These are phyloP conservation scores for Pachysandra terminalis DNA, from an alignment of 164 flowering plant species.

Conservation along the genomic window DNA sequence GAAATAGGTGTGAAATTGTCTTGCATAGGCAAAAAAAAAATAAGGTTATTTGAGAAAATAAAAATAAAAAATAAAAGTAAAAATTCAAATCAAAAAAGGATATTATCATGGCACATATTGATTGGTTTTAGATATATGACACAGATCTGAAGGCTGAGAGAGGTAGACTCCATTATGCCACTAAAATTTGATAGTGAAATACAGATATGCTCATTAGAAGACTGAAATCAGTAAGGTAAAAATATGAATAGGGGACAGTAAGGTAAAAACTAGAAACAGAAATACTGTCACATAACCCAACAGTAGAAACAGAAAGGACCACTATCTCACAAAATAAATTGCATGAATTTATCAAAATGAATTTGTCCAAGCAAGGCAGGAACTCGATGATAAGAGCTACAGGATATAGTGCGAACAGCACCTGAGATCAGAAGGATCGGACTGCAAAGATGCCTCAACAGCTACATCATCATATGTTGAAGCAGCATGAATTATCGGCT, in stretches of 20 bases:
- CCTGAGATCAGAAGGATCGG: slow-evolving; percentile 85
- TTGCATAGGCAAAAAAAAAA: no score
- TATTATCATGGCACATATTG: no score
- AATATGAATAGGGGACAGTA: no score
- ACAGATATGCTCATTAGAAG: no score
- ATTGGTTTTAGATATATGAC: no score
- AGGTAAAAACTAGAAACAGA: not conserved
- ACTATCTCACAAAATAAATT: not conserved
- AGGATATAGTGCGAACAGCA: slow-evolving; percentile 20
- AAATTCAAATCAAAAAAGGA: no score
- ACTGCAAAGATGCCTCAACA: slow-evolving; percentile 66
- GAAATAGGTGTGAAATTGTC: not conserved
- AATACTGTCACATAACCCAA: not conserved
- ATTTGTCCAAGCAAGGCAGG: not conserved
- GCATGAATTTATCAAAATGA: not conserved
- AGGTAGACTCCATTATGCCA: no score
- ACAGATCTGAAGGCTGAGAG: no score
- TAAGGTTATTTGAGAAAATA: no score
- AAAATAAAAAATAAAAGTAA: no score
- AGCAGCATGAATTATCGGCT: slow-evolving; percentile 51
- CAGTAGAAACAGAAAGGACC: not conserved
- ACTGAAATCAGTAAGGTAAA: no score
- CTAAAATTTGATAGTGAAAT: no score
- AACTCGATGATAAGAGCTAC: not conserved
- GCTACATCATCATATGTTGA: slow-evolving; percentile 55